A percentile compares a stretch with the other conserved stretches of the same genome.
Evolutionary conservation across 2,329 filamentous ascomycete genomes (phyloP).

Genomic region (Fonsecaea erecta): DNA sequence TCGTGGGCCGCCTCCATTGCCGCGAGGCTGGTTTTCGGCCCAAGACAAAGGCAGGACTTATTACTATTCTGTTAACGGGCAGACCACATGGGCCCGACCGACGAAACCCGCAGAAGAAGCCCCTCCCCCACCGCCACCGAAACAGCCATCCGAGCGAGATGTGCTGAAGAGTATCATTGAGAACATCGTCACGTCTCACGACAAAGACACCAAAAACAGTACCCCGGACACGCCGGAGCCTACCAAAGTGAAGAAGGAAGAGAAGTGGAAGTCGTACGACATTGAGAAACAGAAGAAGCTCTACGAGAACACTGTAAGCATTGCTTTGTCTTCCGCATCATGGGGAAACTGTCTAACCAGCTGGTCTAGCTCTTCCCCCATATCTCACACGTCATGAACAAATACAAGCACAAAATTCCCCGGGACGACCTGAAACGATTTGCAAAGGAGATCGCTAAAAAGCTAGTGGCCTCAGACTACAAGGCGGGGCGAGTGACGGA

Average conservation of each 20-base stretch:
- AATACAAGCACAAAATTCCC: conserved; percentile 83
- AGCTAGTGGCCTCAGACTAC: conserved; percentile 88
- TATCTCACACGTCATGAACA: conserved; percentile 83
- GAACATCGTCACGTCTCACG: conserved; percentile 74
- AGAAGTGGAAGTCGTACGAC: conserved; percentile 57
- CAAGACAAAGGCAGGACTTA: conserved; percentile 76
- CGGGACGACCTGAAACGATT: conserved; percentile 73
- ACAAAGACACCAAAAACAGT: conserved; percentile 53
- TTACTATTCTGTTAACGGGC: conserved; percentile 80
- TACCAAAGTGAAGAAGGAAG: conserved; percentile 56
- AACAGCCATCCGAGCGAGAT: conserved; percentile 77
- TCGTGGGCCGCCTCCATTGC: conserved; percentile 64
- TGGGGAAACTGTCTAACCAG: not conserved
- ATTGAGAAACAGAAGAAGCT: conserved; percentile 91
- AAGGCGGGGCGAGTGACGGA: conserved; percentile 86
- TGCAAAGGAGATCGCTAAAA: conserved; percentile 77
- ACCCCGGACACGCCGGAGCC: conserved; percentile 70
- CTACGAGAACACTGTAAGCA: conserved; percentile 86
- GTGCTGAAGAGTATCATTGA: conserved; percentile 69
- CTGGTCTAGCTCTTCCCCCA: conserved; percentile 73
- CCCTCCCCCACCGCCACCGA: conserved; percentile 68
- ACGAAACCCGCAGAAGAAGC: conserved; percentile 69
- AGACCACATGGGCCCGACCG: conserved; percentile 81
- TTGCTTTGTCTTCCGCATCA: conserved; percentile 1
- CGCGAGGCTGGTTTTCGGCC: conserved; percentile 83